A percentile compares a stretch with the other conserved stretches of the same genome.
phyloP scores from a whole-genome alignment of 2,329 filamentous ascomycete genomes.

The Escovopsis sp. region DNA sequence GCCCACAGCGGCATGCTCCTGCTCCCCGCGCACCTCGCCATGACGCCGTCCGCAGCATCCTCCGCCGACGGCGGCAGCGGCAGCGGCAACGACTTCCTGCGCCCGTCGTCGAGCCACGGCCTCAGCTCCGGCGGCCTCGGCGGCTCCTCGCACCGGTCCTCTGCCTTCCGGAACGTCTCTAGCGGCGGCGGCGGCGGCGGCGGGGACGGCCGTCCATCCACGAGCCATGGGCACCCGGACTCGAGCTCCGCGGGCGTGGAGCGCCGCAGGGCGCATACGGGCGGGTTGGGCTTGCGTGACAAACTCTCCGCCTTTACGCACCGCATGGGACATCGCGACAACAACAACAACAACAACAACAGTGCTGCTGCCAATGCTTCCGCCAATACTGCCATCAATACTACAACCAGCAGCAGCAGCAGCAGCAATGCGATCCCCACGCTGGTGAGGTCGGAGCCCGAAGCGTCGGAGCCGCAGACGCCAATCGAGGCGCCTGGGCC shows the following conservation, averaged over 20 bases:
- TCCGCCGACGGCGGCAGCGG: conserved; percentile 12
- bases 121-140: no score
- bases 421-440: no score
- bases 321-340: conserved; percentile 13
- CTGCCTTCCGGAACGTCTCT: conserved; percentile 5
- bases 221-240: conserved; percentile 16
- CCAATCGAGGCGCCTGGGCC: no score
- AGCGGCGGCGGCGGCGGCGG: no score
- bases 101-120: conserved; percentile 19
- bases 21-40: conserved; percentile 28
- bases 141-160: conserved; percentile 8
- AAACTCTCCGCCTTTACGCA: conserved; percentile 21
- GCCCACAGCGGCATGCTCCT: conserved; percentile 10
- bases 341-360: conserved; percentile 7
- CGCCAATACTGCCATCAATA: no score
- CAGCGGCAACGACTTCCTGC: conserved; percentile 16
- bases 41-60: conserved; percentile 31
- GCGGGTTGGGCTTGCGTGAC: conserved; percentile 20
- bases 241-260: conserved; percentile 6
- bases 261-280: conserved; percentile 14
- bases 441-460: no score
- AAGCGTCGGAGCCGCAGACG: no score
- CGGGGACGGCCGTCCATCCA: conserved; percentile 14
- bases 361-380: no score
- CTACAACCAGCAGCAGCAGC: no score